Base-by-base conservation (phyloP, 345 rosid species). In the Camelina laxa region DNA sequence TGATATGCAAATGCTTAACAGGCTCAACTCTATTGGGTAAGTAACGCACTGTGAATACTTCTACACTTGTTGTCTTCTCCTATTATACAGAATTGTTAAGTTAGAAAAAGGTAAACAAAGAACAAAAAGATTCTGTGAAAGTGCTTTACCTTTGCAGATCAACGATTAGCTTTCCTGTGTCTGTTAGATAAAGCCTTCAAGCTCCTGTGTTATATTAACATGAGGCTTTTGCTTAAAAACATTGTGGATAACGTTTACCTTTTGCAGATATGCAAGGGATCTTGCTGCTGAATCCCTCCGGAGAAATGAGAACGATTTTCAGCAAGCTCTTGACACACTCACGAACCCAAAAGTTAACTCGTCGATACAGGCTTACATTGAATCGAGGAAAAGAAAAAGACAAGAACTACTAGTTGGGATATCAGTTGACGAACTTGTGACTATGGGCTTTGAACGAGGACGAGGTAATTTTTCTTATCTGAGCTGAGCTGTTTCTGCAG, bases 281-380 rank as follows among this genome's bases (percentile, higher is more conserved):
- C 95, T 94, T 73, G 91, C 88, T 82, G 96, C 95, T 33, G 97
- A 94, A 82, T 85, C 97, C 69, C 93, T 91, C 56, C 81, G 95
- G 79, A 89, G 91, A 84, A 86, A 89, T 78, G 98, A 93, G 79
- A 91, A 93, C 65, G 91, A 89, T 73, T 76, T 87, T 38, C 81
- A 91, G 65, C 82, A 84, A 70, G 97, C 98, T 15, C 86, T 93
- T 80, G 96, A 93, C 81, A 97, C 86, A 80, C 82, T 93, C 82
- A 93, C 96, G 62, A 84, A 84, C 79, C 90, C 90, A 15, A 87
- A 87, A 67, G 67, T 73, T 63, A 91, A 89, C 78, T 83, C 93
- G 33, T 61, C 61, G 44, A 83, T 91, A 60, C 98, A 90, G 91
- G 69, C 70, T 68, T 77, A 81, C 81, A 86, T 91, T 67, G 97